Base-by-base conservation (phyloP, 2,329 filamentous ascomycete genomes). In the Mycocentrospora acerina region DNA sequence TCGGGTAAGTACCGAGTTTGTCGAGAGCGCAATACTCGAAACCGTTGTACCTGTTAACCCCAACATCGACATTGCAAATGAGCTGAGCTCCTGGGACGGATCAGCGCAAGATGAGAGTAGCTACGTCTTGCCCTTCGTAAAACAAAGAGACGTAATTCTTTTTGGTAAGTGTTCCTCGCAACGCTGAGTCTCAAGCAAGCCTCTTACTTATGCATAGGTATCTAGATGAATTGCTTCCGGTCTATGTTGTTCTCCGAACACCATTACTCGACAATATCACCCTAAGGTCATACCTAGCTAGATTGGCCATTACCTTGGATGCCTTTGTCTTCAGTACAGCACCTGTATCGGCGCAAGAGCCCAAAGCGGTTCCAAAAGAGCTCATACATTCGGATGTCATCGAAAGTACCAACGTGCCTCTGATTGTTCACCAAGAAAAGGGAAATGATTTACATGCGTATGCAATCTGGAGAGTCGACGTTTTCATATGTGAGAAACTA, bases 171-270 rank as follows among this genome's bases (percentile, higher is more conserved):
- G 31, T 37, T 42, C 37, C 34, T 5, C 26, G 43, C 40, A 53
- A 55, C 51, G 51, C 46, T 59, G 50, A 70, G 66, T 68, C 52
- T 59, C 55, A 50, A 57, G 72, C 70, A 57, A 42, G 42, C 59
- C 52, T 73, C 69, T 76, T 73, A 73, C 77, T 78, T 66, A 77
- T 68, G 24, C 55, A 53, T 68, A 77, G 70, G 71, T 59, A 34
- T 60, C 41, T 70, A 90, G 86, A 90, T 77, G 86, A 90, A 72
- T 81, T 80, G 17, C 76, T 86, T 40, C 72, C 83, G 47, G 75
- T 89, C 13, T 81, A 86, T 57, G 71, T 90, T 46, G 73, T 88
- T 9, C 75, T 90, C 40, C 79, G 79, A 55, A 82, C 82, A 7
- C 81, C 82, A 4, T 74, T 77, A 56, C 71, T 78, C 39, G 76